These are phyloP conservation scores for Aureobasidium sp. DNA, from an alignment of 2,329 filamentous ascomycete species.

Conservation along the genomic window DNA sequence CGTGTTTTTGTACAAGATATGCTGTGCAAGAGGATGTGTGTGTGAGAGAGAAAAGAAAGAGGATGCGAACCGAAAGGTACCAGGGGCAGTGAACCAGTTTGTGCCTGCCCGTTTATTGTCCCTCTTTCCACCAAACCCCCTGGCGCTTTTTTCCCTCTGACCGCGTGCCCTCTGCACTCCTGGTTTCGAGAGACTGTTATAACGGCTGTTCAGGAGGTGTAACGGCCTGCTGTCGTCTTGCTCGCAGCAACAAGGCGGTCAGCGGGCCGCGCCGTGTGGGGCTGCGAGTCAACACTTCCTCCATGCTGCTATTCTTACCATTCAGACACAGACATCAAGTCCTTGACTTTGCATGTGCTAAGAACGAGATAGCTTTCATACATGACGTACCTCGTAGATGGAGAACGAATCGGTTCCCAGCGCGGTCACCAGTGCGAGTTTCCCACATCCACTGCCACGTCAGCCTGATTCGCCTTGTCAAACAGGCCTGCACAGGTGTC, in stretches of 20 bases:
- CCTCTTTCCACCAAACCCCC: not conserved
- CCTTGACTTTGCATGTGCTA: no score
- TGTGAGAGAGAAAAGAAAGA: not conserved
- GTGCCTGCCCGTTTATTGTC: conserved; percentile 9
- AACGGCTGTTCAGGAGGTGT: not conserved
- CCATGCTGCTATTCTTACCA: not conserved
- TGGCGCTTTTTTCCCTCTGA: not conserved
- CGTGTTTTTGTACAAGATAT: conserved; percentile 9
- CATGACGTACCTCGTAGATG: no score
- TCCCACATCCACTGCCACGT: no score
- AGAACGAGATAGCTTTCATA: no score
- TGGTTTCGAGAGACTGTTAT: not conserved
- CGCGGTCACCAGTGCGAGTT: no score
- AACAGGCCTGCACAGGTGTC: no score
- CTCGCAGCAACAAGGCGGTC: not conserved
- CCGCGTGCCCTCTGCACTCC: not conserved
- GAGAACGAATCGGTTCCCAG: no score
- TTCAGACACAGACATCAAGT: not conserved
- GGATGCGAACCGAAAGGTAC: conserved; percentile 5
- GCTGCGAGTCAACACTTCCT: not conserved
- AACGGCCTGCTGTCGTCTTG: not conserved
- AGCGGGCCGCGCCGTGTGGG: not conserved
- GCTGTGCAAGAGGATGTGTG: not conserved
- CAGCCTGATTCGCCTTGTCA: no score
- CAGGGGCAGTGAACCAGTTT: not conserved